phyloP scores from a whole-genome alignment of 805 yeast genomes.

The Candida coquimbonensis region DNA sequence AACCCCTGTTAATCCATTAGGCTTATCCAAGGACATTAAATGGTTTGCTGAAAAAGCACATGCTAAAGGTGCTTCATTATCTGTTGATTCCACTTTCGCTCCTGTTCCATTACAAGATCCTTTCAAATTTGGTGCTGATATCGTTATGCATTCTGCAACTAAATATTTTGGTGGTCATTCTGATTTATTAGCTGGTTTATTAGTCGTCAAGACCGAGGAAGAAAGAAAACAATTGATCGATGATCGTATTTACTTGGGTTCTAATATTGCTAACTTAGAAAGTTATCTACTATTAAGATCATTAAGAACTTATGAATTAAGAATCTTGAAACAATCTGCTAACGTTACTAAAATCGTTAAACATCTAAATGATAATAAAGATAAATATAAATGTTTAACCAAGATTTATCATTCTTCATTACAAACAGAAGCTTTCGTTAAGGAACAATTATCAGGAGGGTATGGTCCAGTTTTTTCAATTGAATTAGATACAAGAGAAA shows the following conservation, averaged over 20 bases:
- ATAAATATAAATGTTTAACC: constrained; percentile 41
- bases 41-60: constrained; percentile 68
- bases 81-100: constrained; percentile 86
- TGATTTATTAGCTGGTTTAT: constrained; percentile 76
- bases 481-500: constrained; percentile 38
- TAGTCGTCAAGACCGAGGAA: constrained; percentile 53
- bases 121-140: constrained; percentile 76
- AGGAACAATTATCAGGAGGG: constrained; percentile 58
- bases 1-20: constrained; percentile 85
- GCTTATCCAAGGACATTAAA: constrained; percentile 54
- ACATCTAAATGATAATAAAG: constrained; percentile 44
- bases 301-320: constrained; percentile 69
- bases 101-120: constrained; percentile 88
- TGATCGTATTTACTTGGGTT: constrained; percentile 71
- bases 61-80: constrained; percentile 60
- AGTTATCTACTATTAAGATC: constrained; percentile 70
- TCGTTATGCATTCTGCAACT: constrained; percentile 90
- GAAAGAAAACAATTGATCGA: constrained; percentile 39
- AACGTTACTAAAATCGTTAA: constrained; percentile 57
- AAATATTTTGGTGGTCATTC: constrained; percentile 96
- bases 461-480: constrained; percentile 74
- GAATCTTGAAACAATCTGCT: constrained; percentile 59
- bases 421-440: constrained; percentile 64
- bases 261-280: constrained; percentile 75
- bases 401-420: constrained; percentile 66